Evolutionary conservation across 2,329 filamentous ascomycete species (phyloP).

Genomic region (Nemania abortiva): DNA sequence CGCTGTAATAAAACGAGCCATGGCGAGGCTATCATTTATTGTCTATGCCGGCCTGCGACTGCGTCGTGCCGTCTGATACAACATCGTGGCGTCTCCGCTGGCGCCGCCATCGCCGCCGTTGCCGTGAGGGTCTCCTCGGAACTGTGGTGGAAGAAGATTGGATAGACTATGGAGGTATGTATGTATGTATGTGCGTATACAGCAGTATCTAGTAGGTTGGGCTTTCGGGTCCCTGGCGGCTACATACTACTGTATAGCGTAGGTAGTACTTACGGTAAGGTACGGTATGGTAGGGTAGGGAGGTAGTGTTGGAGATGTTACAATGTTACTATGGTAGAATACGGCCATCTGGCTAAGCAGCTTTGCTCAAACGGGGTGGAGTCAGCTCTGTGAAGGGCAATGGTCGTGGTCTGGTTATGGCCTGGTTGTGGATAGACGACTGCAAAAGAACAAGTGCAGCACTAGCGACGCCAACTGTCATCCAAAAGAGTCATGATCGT

Average conservation of each 20-base stretch:
- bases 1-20: slow-evolving; percentile 49
- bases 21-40: slow-evolving; percentile 39
- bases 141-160: neutral
- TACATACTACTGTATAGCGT: neutral
- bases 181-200: no score
- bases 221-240: neutral
- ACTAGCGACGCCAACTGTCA: slow-evolving; percentile 43
- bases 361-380: slow-evolving; percentile 32
- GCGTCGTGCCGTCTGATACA: slow-evolving; percentile 20
- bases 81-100: slow-evolving; percentile 24
- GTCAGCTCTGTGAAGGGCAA: slow-evolving; percentile 24
- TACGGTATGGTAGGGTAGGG: neutral
- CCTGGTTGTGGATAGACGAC: slow-evolving; percentile 14
- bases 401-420: slow-evolving; percentile 36
- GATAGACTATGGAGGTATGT: no score
- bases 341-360: slow-evolving; percentile 4
- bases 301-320: slow-evolving; percentile 14
- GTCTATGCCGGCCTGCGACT: slow-evolving; percentile 13
- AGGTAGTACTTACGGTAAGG: neutral
- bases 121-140: neutral
- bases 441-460: slow-evolving; percentile 39
- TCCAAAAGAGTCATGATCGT: slow-evolving; percentile 38
- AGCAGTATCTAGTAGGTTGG: neutral
- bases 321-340: no score
- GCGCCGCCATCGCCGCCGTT: slow-evolving; percentile 5